Evolutionary conservation across 2,329 filamentous ascomycete genomes (phyloP), one percentile per base, ranked within the genome.

Genomic region (Thielaviopsis musarum): DNA sequence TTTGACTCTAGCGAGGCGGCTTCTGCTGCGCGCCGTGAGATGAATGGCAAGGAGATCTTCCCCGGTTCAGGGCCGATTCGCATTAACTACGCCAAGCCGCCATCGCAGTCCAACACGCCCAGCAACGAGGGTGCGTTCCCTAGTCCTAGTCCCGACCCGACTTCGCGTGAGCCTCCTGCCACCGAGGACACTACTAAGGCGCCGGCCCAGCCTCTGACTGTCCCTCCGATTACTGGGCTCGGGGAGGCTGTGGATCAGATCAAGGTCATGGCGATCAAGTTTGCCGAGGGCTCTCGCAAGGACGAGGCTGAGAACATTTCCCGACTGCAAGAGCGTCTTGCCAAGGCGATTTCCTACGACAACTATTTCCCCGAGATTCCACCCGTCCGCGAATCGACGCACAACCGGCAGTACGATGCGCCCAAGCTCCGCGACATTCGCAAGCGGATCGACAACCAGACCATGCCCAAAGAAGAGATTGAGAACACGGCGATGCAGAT

Each of bases 1-100:
- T 98, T 95, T 67, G 90, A 97, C 71, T 85, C 82, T 61, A 74
- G 93, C 30, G 91, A 97, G 64, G 95, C 89, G 69, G 93, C 93
- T 59, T 84, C 96, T 48, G 84, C 88, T 62, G 93, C 93, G 17
- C 94, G 91, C 70, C 83, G 83, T 15, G 80, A 84, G 68, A 84
- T 95, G 72, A 97, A 97, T 67, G 90, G 90, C 66, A 96, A 95
- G 72, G 93, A 98, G 70, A 96, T 98, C 62, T 98, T 98, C 75
- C 93, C 93, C 9, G 93, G 93, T 59, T 91, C 91, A 61, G 93
- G 93, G 1, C 90, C 91, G 17, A 88, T 97, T 61, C 82, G 91
- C 57, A 97, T 98, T 70, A 95, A 95, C 67, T 98, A 95, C 71
- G 93, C 93, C 41, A 98, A 98, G 73, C 91, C 93, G 26, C 90